Evolutionary conservation across 208 protist genomes (phyloP).

Genomic region (Wallacemonas sp.): DNA sequence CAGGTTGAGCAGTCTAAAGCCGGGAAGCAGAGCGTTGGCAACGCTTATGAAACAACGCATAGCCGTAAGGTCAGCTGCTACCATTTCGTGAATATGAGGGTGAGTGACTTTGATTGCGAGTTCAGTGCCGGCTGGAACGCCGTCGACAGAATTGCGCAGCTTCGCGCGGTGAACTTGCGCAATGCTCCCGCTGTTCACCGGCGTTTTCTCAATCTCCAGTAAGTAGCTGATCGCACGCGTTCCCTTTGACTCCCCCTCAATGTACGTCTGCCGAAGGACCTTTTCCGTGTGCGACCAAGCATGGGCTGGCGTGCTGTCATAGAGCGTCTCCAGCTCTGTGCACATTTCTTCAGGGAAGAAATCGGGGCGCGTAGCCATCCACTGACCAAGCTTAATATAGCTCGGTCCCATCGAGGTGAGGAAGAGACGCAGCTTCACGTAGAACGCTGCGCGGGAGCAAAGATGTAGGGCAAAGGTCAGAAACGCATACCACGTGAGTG

Average conservation of each 20-base stretch:
- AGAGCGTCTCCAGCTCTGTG: slow-evolving; percentile 59
- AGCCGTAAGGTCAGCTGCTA: slow-evolving; percentile 72
- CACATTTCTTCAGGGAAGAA: slow-evolving; percentile 86
- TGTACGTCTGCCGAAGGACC: slow-evolving; percentile 45
- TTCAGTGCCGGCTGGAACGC: slow-evolving; percentile 73
- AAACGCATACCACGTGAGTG: slow-evolving; percentile 34
- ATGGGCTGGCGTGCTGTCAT: slow-evolving; percentile 67
- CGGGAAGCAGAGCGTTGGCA: slow-evolving; percentile 52
- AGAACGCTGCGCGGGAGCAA: slow-evolving; percentile 55
- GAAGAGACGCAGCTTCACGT: slow-evolving; percentile 47
- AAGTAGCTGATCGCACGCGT: slow-evolving; percentile 57
- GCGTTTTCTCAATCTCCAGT: slow-evolving; percentile 69
- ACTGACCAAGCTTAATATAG: slow-evolving; percentile 95
- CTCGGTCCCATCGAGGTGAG: slow-evolving; percentile 79
- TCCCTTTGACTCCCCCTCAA: slow-evolving; percentile 1
- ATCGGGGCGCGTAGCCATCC: slow-evolving; percentile 90
- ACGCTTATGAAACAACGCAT: slow-evolving; percentile 58
- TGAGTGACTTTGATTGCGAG: slow-evolving; percentile 93
- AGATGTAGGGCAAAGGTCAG: slow-evolving; percentile 42
- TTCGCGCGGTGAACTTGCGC: slow-evolving; percentile 89
- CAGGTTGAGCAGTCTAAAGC: slow-evolving; percentile 63
- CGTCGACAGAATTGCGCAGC: slow-evolving; percentile 67
- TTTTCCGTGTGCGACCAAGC: slow-evolving; percentile 75
- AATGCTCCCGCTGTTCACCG: slow-evolving; percentile 92
- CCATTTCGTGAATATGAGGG: slow-evolving; percentile 66